A percentile compares a stretch with the other conserved stretches of the same genome.
Conservation (phyloP, 495 filamentous ascomycete genomes). For the Coniosporium apollinis region DNA sequence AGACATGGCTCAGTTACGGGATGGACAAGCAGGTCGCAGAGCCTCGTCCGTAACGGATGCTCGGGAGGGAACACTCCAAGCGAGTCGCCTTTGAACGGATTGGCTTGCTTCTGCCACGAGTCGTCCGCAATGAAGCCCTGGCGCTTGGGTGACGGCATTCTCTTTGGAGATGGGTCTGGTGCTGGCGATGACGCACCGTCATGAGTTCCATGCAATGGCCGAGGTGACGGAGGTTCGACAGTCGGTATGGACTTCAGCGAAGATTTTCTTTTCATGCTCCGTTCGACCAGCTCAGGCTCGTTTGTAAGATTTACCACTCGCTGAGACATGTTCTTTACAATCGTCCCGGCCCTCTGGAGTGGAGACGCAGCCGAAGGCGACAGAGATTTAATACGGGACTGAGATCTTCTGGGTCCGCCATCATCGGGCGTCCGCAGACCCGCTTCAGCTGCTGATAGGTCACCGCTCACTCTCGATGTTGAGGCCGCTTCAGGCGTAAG, state of each 20-base stretch:
- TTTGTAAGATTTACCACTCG: conserved; percentile 95
- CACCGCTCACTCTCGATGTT: conserved; percentile 29
- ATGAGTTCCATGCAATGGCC: conserved; percentile 37
- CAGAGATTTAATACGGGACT: conserved; percentile 37
- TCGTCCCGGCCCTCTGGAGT: conserved; percentile 64
- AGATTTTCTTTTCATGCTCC: conserved; percentile 52
- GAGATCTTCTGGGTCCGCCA: conserved; percentile 14
- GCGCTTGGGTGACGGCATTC: no score
- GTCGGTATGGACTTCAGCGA: conserved; percentile 26
- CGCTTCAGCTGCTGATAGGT: conserved; percentile 10
- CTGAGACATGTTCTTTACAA: conserved; percentile 92
- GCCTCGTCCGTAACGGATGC: conserved; percentile 49
- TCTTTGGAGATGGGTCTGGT: conserved; percentile 16
- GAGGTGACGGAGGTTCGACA: conserved; percentile 11
- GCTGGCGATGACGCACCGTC: conserved; percentile 29
- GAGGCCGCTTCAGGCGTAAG: conserved; percentile 20
- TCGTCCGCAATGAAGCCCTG: no score
- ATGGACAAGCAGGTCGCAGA: conserved; percentile 82
- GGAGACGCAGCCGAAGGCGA: conserved; percentile 54
- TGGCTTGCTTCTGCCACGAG: no score
- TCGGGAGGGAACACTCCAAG: conserved; percentile 70
- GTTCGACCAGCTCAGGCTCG: conserved; percentile 62
- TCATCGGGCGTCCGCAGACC: conserved; percentile 3
- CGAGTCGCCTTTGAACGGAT: conserved; percentile 78
- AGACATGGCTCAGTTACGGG: conserved; percentile 74